Percentiles rank a stretch among this genome's conserved stretches.
Conservation (phyloP, 108 stramenopile species). For the Bacterosira constricta region DNA sequence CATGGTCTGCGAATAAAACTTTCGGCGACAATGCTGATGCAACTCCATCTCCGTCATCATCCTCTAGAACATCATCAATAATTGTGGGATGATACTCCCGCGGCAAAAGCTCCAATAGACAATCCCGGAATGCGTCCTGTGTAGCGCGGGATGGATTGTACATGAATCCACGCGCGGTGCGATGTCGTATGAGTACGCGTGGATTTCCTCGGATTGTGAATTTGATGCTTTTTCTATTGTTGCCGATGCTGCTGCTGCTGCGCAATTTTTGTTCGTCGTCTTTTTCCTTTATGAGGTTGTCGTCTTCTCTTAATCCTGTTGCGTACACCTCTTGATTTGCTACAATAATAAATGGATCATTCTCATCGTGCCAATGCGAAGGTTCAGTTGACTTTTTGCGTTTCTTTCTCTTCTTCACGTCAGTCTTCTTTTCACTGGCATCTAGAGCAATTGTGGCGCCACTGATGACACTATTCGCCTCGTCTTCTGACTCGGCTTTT, state of each 20-base stretch:
- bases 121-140: conserved; percentile 68
- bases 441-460: no score
- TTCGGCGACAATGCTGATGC: no score
- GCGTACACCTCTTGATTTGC: background rate
- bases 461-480: no score
- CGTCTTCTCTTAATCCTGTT: background rate
- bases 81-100: conserved; percentile 23
- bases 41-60: no score
- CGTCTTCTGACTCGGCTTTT: no score
- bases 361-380: conserved; percentile 18
- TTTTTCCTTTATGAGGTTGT: no score
- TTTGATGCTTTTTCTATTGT: conserved; percentile 31
- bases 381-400: background rate
- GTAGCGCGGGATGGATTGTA: conserved; percentile 78
- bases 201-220: conserved; percentile 80
- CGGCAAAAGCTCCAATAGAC: conserved; percentile 44
- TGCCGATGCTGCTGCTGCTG: background rate
- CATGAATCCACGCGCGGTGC: conserved; percentile 65
- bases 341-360: conserved; percentile 14
- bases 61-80: conserved; percentile 20
- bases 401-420: no score
- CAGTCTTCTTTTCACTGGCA: no score
- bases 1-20: conserved; percentile 32
- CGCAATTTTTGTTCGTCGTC: no score
- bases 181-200: conserved; percentile 77